A percentile compares a stretch with the other conserved stretches of the same genome.
Conservation (phyloP, 2,329 filamentous ascomycete genomes). For the Zasmidium cellare region DNA sequence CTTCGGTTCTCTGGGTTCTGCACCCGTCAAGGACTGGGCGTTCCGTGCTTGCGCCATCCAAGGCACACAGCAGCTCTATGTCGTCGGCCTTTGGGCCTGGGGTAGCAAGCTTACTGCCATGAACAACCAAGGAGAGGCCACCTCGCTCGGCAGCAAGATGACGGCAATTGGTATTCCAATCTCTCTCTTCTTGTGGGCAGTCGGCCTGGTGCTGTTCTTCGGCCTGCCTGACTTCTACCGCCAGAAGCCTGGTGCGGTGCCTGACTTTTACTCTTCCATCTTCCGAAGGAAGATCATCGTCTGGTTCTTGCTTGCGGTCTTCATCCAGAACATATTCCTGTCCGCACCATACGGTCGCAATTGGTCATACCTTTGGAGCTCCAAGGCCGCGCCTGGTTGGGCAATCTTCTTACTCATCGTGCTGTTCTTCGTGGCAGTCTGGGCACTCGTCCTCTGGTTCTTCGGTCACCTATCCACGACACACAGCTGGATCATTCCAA, state of each 20-base stretch:
- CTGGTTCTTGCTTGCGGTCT: slow-evolving; percentile 65
- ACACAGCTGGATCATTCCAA: slow-evolving; percentile 66
- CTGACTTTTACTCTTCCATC: slow-evolving; percentile 64
- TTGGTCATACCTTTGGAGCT: slow-evolving; percentile 64
- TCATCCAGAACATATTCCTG: slow-evolving; percentile 68
- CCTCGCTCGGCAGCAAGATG: slow-evolving; percentile 28
- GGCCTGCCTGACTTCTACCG: slow-evolving; percentile 69
- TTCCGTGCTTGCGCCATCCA: slow-evolving; percentile 66
- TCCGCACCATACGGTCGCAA: slow-evolving; percentile 66
- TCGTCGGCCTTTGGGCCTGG: slow-evolving; percentile 68
- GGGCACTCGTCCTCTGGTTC: slow-evolving; percentile 53
- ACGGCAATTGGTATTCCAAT: slow-evolving; percentile 60
- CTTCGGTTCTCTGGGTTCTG: slow-evolving; percentile 54
- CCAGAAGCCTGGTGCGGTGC: slow-evolving; percentile 62
- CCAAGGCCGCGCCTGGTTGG: slow-evolving; percentile 57
- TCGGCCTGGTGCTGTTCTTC: slow-evolving; percentile 57
- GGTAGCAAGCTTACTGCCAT: slow-evolving; percentile 55
- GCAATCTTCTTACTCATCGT: slow-evolving; percentile 58
- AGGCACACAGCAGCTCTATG: slow-evolving; percentile 66
- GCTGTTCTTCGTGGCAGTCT: slow-evolving; percentile 57
- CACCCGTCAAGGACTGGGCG: slow-evolving; percentile 65
- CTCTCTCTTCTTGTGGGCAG: slow-evolving; percentile 56
- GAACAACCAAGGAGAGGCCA: slow-evolving; percentile 43
- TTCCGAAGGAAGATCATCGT: slow-evolving; percentile 64
- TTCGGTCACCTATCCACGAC: slow-evolving; percentile 58